phyloP scores from a whole-genome alignment of 1,284 basidiomycete species.

The Phylloboletellus chloephorus region DNA sequence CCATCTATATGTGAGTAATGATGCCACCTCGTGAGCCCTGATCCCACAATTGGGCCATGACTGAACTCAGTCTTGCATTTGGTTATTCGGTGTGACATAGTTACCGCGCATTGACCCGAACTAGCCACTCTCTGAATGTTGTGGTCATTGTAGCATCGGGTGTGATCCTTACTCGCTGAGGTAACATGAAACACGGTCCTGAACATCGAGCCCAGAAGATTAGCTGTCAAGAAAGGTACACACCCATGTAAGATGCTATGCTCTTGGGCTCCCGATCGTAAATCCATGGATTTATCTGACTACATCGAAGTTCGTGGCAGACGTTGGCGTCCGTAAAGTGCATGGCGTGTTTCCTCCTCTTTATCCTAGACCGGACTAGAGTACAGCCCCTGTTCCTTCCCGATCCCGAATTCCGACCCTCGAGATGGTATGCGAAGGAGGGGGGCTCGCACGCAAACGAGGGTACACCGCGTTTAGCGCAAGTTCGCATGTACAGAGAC shows the following conservation, averaged over 20 bases:
- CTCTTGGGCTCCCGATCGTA: no score
- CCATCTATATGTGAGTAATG: no score
- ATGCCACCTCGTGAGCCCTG: no score
- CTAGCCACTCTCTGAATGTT: slow-evolving; percentile 3
- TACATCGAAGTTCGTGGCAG: slow-evolving; percentile 39
- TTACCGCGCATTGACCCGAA: no score
- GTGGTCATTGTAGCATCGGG: slow-evolving; percentile 9
- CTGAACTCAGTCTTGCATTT: no score
- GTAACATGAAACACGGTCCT: slow-evolving; percentile 9
- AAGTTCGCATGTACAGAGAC: slow-evolving; percentile 48
- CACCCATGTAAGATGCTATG: slow-evolving; percentile 16
- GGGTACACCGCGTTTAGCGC: slow-evolving; percentile 42
- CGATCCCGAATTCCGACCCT: slow-evolving; percentile 35
- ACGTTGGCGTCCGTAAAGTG: slow-evolving; percentile 47
- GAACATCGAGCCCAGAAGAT: slow-evolving; percentile 5
- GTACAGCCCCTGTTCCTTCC: slow-evolving; percentile 35
- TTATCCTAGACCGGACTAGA: slow-evolving; percentile 11
- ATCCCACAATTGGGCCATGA: no score
- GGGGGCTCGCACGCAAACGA: slow-evolving; percentile 27
- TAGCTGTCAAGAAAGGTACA: slow-evolving; percentile 25
- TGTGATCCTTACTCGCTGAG: slow-evolving; percentile 11
- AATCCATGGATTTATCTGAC: no score
- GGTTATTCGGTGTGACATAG: no score
- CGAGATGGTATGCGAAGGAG: slow-evolving; percentile 34
- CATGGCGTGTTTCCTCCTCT: background rate